Evolutionary conservation across 2,329 filamentous ascomycete genomes (phyloP), one percentile per base, ranked within the genome.

Genomic region (Neopestalotiopsis rosae): DNA sequence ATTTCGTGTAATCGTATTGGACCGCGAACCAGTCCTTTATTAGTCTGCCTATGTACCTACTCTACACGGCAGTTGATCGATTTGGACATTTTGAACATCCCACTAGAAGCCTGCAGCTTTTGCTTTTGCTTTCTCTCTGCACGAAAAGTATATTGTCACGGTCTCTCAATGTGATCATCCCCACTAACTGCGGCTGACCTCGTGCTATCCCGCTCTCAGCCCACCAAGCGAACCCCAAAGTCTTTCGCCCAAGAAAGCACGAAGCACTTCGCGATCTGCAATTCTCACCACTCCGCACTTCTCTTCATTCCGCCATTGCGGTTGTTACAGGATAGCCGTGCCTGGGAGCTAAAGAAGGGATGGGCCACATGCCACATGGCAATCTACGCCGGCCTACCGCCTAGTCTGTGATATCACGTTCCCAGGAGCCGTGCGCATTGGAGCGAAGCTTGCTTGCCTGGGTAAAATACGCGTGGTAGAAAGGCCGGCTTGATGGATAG

Each of bases 331-430:
- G 9, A 59, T 17, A 34, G 57, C 57, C 57, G 57, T 59, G 34
- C 45, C 45, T 52, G 45, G 10, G 45, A 52, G 45, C 45, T 52
- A 52, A n/a, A n/a, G 17, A 49, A 9, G 34, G 40, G 30, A 56
- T 28, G 63, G 32, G 32, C 63, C 49, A 66, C 45, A 66, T 66
- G 63, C 63, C 63, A 66, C 63, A 66, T 66, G 63, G 63, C 63
- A 66, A 40, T 57, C 4, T 34, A 20, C n/a, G 56, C 32, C 32
- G n/a, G n/a, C 28, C 14, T 45, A 3, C 63, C 63, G 52, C 20
- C 52, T 57, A 32, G 49, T 24, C 28, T 45, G 24, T 20, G 12
- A 45, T 14, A 62, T 49, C 61, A 20, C 40, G 61, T 34, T 28
- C 38, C 20, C 3, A 40, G 30, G 7, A 24, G 30, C n/a, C 59